Percentiles rank a stretch among this genome's conserved stretches.
phyloP scores from a whole-genome alignment of 306 rosid species.

The Nissolia schottii region DNA sequence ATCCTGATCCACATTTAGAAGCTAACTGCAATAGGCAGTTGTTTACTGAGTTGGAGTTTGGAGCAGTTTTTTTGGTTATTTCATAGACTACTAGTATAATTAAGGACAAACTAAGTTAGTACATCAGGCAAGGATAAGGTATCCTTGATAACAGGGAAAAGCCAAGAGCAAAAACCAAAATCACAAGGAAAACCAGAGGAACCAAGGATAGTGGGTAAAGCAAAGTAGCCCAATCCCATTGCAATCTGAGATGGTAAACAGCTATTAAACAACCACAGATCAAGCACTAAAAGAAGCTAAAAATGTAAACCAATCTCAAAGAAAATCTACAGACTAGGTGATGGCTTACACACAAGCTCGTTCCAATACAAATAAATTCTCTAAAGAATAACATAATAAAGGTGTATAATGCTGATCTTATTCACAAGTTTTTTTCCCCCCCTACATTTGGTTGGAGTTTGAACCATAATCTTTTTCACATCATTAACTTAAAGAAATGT shows the following conservation, averaged over 20 bases:
- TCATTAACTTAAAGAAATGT: neutral
- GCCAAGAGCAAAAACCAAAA: neutral
- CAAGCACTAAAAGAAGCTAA: conserved; percentile 16
- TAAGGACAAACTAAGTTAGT: neutral
- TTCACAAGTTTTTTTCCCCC: neutral
- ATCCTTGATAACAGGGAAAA: neutral
- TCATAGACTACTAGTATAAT: neutral
- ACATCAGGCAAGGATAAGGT: neutral
- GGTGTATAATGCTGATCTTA: neutral
- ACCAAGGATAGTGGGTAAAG: neutral
- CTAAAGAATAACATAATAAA: conserved; percentile 10
- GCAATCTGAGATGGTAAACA: neutral
- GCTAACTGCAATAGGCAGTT: neutral
- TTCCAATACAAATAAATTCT: neutral
- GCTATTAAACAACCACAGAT: neutral
- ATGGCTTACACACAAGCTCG: neutral
- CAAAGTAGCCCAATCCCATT: neutral
- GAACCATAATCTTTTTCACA: neutral
- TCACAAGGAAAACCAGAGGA: conserved; percentile 5
- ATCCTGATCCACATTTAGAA: conserved; percentile 3
- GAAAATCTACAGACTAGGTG: neutral
- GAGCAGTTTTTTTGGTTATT: neutral
- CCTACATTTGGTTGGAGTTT: neutral
- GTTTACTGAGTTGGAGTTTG: neutral
- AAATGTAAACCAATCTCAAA: neutral